phyloP scores from a whole-genome alignment of 352 stramenopile species.

The Hyaloperonospora brassicae region DNA sequence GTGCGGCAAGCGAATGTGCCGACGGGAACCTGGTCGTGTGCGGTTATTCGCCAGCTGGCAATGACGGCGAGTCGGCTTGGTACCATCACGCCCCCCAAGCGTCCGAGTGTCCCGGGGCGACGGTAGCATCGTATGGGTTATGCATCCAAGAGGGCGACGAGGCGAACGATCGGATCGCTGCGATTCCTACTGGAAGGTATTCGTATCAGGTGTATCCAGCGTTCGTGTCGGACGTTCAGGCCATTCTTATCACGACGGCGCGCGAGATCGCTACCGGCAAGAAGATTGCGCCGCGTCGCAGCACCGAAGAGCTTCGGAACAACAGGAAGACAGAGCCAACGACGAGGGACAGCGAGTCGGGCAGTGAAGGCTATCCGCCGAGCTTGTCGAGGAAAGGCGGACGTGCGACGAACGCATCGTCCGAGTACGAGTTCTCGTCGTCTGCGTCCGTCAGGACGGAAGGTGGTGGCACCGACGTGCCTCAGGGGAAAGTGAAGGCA shows the following conservation, averaged over 20 bases:
- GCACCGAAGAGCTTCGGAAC: too few relatives aligned
- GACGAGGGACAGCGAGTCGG: too few relatives aligned
- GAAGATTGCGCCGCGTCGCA: neutral
- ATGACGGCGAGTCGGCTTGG: conserved; percentile 45
- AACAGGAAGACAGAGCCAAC: too few relatives aligned
- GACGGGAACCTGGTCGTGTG: conserved; percentile 44
- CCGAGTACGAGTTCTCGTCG: too few relatives aligned
- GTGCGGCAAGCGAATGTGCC: conserved; percentile 36
- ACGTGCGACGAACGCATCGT: too few relatives aligned
- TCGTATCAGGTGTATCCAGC: conserved; percentile 53
- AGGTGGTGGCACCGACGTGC: too few relatives aligned
- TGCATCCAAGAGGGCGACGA: conserved; percentile 46
- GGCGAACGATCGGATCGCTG: conserved; percentile 39
- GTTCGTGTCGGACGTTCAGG: conserved; percentile 48
- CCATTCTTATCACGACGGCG: conserved; percentile 32
- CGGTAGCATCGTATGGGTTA: conserved; percentile 32
- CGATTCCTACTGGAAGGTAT: conserved; percentile 43
- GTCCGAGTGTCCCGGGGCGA: conserved; percentile 43
- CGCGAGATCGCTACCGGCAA: conserved; percentile 19
- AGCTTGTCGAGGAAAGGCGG: too few relatives aligned
- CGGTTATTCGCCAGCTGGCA: conserved; percentile 49
- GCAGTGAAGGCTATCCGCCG: too few relatives aligned
- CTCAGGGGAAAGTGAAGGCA: too few relatives aligned
- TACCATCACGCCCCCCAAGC: conserved; percentile 45
- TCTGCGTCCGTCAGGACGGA: too few relatives aligned